Evolutionary conservation across 495 filamentous ascomycete species (phyloP).

Genomic region (Daldinia vernicosa): DNA sequence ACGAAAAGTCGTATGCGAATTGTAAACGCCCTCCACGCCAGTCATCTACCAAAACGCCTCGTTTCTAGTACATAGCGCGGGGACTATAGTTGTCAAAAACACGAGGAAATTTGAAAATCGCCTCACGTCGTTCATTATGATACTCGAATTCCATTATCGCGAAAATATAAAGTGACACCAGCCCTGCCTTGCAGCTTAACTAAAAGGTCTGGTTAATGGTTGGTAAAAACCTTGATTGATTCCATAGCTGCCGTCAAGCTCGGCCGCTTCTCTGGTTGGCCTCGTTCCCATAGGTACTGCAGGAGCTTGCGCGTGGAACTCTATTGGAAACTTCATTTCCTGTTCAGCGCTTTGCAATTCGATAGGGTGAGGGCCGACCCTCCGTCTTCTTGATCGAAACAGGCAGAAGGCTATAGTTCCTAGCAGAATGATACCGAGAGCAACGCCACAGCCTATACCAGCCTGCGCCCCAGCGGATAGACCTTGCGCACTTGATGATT

Average conservation of each 20-base stretch:
- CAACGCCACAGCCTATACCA: conserved; percentile 16
- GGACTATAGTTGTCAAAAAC: too few relatives aligned
- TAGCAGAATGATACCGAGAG: conserved; percentile 7
- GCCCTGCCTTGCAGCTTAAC: neutral
- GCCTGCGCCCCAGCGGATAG: conserved; percentile 6
- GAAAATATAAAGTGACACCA: neutral
- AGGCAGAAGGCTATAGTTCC: conserved; percentile 6
- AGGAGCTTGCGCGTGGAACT: neutral
- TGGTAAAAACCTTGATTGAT: neutral
- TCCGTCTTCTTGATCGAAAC: conserved; percentile 4
- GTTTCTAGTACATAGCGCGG: too few relatives aligned
- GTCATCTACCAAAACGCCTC: too few relatives aligned
- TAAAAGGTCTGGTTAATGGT: neutral
- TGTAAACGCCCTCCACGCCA: too few relatives aligned
- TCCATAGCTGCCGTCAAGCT: neutral
- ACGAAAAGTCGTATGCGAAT: too few relatives aligned
- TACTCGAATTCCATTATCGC: neutral
- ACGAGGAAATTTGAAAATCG: too few relatives aligned
- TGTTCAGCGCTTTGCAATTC: neutral
- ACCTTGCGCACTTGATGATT: neutral
- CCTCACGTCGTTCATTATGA: neutral
- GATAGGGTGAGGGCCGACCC: neutral
- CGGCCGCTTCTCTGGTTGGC: neutral
- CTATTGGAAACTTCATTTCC: neutral
- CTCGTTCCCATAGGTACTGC: neutral